phyloP scores from a whole-genome alignment of 305 asterid species.

The Solanum hybrid region DNA sequence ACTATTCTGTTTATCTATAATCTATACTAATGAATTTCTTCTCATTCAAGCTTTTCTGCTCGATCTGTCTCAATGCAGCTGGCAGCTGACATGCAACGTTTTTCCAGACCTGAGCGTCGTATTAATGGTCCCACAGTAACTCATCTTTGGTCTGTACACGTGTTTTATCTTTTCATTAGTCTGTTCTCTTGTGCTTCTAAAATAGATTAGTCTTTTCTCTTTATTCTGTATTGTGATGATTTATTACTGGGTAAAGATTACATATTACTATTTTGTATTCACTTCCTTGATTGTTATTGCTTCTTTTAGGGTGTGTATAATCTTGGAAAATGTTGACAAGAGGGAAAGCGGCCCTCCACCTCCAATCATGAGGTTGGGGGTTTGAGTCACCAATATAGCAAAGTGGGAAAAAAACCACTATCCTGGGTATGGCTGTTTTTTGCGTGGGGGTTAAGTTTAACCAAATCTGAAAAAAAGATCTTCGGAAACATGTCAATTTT shows the following conservation, averaged over 20 bases:
- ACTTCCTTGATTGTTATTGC: background rate
- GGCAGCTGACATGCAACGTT: slow-evolving; percentile 99
- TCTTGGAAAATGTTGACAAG: background rate
- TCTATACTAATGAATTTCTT: slow-evolving; percentile 4
- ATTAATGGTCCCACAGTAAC: slow-evolving; percentile 97
- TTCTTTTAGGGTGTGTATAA: background rate
- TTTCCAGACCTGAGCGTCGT: slow-evolving; percentile 96
- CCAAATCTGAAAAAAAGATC: background rate
- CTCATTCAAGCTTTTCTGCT: slow-evolving; percentile 19
- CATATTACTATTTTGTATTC: background rate
- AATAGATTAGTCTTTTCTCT: background rate
- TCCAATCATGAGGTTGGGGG: background rate
- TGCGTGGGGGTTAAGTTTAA: background rate
- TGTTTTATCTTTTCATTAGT: background rate
- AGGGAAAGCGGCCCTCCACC: background rate
- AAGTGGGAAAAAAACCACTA: background rate
- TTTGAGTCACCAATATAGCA: background rate
- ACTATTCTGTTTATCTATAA: slow-evolving; percentile 1
- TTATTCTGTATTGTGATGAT: background rate
- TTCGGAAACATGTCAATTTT: background rate
- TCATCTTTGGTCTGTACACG: slow-evolving; percentile 73
- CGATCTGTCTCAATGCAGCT: slow-evolving; percentile 46
- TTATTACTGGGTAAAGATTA: background rate
- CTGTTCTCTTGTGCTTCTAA: background rate
- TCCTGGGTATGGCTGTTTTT: background rate